Conservation (phyloP, 371 early-diverging fungal species). For the Dinochytrium kinnereticum region DNA sequence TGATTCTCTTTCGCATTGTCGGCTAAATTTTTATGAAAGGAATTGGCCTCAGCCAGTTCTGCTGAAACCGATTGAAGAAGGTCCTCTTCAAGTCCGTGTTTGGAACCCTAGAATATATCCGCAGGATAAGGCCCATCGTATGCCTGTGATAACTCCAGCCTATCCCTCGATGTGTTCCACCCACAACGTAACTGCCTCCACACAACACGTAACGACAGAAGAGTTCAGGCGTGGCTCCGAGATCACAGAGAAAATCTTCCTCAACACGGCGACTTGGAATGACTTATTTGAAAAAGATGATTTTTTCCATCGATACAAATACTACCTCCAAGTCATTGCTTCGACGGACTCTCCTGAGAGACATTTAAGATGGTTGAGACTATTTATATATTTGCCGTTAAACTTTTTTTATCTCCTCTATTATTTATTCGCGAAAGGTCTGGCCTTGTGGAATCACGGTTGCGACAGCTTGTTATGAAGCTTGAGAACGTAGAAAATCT, state of each 20-base stretch:
- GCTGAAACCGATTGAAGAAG: conserved; percentile 91
- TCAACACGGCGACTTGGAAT: conserved; percentile 68
- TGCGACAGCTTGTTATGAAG: conserved; percentile 89
- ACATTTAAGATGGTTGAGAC: conserved; percentile 71
- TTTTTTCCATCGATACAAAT: conserved; percentile 90
- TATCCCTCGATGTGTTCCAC: conserved; percentile 99
- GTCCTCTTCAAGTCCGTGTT: conserved; percentile 89
- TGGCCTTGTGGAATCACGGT: conserved; percentile 92
- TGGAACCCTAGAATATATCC: conserved; percentile 98
- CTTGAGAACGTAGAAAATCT: conserved; percentile 86
- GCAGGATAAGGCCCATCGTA: conserved; percentile 88
- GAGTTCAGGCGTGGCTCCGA: conserved; percentile 86
- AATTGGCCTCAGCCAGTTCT: conserved; percentile 98
- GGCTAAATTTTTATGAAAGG: conserved; percentile 40
- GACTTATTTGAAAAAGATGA: conserved; percentile 85
- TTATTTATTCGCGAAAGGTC: conserved; percentile 56
- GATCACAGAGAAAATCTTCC: conserved; percentile 74
- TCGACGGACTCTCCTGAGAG: conserved; percentile 75
- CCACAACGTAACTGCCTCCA: conserved; percentile 96
- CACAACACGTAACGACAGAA: conserved; percentile 79
- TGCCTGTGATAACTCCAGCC: conserved; percentile 99
- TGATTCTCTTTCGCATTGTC: neutral
- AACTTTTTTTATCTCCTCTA: conserved; percentile 14
- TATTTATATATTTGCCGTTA: conserved; percentile 8
- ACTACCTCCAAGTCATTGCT: conserved; percentile 91